Conservation (phyloP, 768 basidiomycete species). For the Coprinopsis marcescibilis region DNA sequence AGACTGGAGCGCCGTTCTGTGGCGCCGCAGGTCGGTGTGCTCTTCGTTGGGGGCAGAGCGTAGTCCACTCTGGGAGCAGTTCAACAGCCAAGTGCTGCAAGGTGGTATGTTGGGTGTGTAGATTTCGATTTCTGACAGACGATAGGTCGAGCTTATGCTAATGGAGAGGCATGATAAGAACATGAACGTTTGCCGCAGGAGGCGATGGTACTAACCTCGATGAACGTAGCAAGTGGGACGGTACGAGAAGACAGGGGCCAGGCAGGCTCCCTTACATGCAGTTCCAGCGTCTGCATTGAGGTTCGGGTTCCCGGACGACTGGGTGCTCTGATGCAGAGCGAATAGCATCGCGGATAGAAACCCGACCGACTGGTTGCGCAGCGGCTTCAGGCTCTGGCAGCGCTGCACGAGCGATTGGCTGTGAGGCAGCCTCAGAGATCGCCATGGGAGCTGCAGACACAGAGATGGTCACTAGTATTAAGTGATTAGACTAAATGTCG, state of each 20-base stretch:
- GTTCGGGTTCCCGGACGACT: not conserved
- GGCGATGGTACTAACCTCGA: not conserved
- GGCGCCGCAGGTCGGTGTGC: too few relatives aligned
- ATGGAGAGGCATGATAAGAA: too few relatives aligned
- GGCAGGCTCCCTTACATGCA: not conserved
- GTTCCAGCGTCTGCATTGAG: not conserved
- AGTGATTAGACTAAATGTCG: not conserved
- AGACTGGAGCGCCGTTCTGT: too few relatives aligned
- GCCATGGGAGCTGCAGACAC: slow-evolving; percentile 2
- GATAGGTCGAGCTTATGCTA: too few relatives aligned
- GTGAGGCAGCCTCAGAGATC: not conserved
- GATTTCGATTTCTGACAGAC: too few relatives aligned
- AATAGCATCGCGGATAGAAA: not conserved
- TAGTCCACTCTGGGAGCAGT: too few relatives aligned
- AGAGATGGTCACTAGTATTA: not conserved
- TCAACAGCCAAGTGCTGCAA: too few relatives aligned
- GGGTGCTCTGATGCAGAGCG: not conserved
- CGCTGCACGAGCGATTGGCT: not conserved
- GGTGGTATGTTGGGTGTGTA: too few relatives aligned
- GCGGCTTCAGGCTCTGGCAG: not conserved
- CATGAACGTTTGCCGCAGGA: too few relatives aligned
- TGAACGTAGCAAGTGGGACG: not conserved
- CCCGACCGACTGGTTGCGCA: not conserved
- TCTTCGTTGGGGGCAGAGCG: too few relatives aligned
- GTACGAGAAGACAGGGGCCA: not conserved